These are phyloP conservation scores for Metroxylon sagu DNA, from an alignment of 176 grass and related monocot genomes.

Conservation along the genomic window DNA sequence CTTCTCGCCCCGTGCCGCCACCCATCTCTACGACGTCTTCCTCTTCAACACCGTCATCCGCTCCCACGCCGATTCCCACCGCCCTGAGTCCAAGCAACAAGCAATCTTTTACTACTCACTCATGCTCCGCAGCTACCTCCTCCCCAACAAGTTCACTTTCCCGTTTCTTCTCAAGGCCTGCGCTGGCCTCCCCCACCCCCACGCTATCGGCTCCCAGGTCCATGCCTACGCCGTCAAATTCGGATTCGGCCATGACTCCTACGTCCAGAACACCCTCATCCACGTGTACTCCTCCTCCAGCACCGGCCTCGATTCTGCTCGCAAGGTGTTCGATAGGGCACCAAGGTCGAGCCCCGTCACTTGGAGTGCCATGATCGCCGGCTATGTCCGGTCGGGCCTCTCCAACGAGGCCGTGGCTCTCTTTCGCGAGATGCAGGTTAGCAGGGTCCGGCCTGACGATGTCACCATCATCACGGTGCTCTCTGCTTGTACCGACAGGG, in stretches of 20 bases:
- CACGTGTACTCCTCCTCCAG: slow-evolving; percentile 3
- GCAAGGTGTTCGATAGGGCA: slow-evolving; percentile 56
- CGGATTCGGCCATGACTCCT: slow-evolving; percentile 1
- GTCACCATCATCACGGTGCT: slow-evolving; percentile 42
- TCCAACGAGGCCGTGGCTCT: slow-evolving; percentile 37
- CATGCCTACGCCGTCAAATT: slow-evolving; percentile 17
- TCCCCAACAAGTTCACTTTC: slow-evolving; percentile 28
- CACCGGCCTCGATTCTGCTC: slow-evolving; percentile 20
- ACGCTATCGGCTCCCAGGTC: neutral
- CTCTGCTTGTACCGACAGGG: slow-evolving; percentile 40
- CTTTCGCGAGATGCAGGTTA: slow-evolving; percentile 55
- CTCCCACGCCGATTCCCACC: slow-evolving; percentile 22
- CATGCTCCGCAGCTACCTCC: slow-evolving; percentile 6
- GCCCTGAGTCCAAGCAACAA: neutral
- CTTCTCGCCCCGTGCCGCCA: neutral
- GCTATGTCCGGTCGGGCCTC: slow-evolving; percentile 38
- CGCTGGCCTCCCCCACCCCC: neutral
- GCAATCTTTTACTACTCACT: slow-evolving; percentile 14
- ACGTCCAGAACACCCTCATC: slow-evolving; percentile 24
- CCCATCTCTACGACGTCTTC: slow-evolving; percentile 20
- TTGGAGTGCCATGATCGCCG: slow-evolving; percentile 71
- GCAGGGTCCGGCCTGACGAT: slow-evolving; percentile 30
- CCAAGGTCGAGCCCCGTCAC: slow-evolving; percentile 35
- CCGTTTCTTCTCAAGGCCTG: slow-evolving; percentile 27
- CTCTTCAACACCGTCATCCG: slow-evolving; percentile 48